phyloP scores from a whole-genome alignment of 352 stramenopile species.

The Pythium sukuiense region DNA sequence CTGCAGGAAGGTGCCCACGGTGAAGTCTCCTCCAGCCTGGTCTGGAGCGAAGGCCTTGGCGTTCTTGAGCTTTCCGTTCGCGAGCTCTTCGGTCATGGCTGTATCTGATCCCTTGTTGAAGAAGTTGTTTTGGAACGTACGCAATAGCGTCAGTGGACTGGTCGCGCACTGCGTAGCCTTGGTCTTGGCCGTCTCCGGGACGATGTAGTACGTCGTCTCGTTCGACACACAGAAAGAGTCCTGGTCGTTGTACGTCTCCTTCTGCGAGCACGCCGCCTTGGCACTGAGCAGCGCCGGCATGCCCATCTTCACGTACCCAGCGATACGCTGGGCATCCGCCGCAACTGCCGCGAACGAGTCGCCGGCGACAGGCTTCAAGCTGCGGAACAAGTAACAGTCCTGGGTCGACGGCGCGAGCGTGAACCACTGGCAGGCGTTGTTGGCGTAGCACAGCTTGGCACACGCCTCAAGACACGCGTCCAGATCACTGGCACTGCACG shows the following conservation, averaged over 20 bases:
- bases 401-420: conserved; percentile 18
- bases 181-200: conserved; percentile 4
- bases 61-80: conserved; percentile 19
- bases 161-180: conserved; percentile 11
- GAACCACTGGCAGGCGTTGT: conserved; percentile 27
- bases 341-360: conserved; percentile 11
- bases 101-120: conserved; percentile 23
- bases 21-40: conserved; percentile 11
- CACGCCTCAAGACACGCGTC: conserved; percentile 13
- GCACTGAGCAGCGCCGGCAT: conserved; percentile 15
- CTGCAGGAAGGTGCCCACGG: conserved; percentile 9
- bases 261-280: conserved; percentile 16
- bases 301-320: conserved; percentile 17
- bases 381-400: conserved; percentile 19
- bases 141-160: conserved; percentile 13
- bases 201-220: conserved; percentile 18
- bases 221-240: conserved; percentile 17
- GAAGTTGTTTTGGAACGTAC: conserved; percentile 23
- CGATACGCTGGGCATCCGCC: conserved; percentile 13
- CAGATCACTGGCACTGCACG: conserved; percentile 3
- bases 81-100: conserved; percentile 14
- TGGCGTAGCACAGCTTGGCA: conserved; percentile 14
- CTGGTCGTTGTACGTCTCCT: conserved; percentile 8
- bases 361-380: conserved; percentile 12
- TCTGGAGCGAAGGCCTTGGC: conserved; percentile 7